Conservation (phyloP, 768 basidiomycete genomes). For the Boletus speciosus region DNA sequence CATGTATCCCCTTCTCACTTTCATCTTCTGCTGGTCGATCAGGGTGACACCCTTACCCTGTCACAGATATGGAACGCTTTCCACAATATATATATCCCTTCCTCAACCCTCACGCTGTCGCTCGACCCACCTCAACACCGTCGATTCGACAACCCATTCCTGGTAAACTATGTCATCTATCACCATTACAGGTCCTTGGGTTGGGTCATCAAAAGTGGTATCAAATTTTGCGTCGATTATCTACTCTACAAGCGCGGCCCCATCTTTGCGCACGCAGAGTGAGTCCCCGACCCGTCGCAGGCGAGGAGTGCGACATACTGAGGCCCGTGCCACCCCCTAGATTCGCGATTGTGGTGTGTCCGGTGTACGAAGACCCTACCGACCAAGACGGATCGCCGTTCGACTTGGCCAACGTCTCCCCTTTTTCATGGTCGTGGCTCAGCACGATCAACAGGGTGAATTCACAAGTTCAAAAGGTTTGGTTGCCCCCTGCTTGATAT, state of each 20-base stretch:
- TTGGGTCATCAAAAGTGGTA: constrained; percentile 93
- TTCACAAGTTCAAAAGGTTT: constrained; percentile 93
- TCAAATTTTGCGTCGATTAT: constrained; percentile 97
- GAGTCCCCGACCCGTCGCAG: constrained; percentile 27
- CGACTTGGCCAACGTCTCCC: constrained; percentile 59
- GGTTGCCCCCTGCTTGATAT: constrained; percentile 32
- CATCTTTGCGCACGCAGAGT: constrained; percentile 96
- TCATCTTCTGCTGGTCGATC: background rate
- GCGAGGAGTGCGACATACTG: background rate
- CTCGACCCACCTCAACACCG: constrained; percentile 26
- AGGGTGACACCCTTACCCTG: constrained; percentile 56
- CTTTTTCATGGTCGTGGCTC: constrained; percentile 92
- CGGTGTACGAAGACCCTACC: constrained; percentile 79
- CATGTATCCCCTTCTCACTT: background rate
- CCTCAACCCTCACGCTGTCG: constrained; percentile 31
- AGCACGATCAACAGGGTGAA: constrained; percentile 97
- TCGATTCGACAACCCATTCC: constrained; percentile 87
- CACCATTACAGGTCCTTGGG: constrained; percentile 96
- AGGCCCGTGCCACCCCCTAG: constrained; percentile 37
- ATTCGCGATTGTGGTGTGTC: constrained; percentile 87
- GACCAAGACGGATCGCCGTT: constrained; percentile 68
- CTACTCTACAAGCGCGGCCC: constrained; percentile 93
- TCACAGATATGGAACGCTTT: constrained; percentile 63
- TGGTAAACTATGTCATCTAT: constrained; percentile 85
- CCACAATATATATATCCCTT: constrained; percentile 52